Conservation (phyloP, 2,329 filamentous ascomycete genomes). For the Fusarium praegraminearum region DNA sequence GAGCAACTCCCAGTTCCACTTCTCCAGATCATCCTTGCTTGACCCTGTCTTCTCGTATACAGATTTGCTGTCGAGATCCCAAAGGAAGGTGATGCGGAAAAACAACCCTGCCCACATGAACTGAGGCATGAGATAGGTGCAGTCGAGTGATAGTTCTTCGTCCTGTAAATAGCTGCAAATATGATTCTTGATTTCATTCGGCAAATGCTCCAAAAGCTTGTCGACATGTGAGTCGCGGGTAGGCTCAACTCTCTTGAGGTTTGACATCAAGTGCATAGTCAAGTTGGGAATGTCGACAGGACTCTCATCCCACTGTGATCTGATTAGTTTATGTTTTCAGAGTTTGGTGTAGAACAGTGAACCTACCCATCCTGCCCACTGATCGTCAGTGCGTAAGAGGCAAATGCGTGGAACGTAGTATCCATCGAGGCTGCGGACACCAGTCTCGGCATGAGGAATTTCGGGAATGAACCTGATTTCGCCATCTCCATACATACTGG, state of each 20-base stretch:
- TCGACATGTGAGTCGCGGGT: background rate
- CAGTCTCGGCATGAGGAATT: background rate
- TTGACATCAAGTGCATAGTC: background rate
- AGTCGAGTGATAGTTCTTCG: background rate
- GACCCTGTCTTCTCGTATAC: background rate
- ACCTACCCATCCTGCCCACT: conserved; percentile 17
- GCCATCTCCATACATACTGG: too few relatives aligned
- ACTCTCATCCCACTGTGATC: background rate
- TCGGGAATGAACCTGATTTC: too few relatives aligned
- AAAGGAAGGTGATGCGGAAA: background rate
- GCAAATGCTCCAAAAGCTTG: background rate
- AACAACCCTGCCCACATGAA: background rate
- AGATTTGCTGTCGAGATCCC: background rate
- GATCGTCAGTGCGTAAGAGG: background rate
- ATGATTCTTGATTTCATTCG: background rate
- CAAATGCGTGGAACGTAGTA: background rate
- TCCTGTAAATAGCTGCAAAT: background rate
- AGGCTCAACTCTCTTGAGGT: background rate
- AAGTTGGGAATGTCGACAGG: conserved; percentile 9
- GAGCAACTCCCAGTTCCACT: conserved; percentile 19
- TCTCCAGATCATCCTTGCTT: background rate
- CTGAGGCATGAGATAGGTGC: conserved; percentile 2
- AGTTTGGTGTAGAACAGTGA: fast-evolving
- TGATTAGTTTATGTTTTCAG: fast-evolving
- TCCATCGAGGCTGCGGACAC: fast-evolving